Base-by-base conservation (phyloP, 2,329 filamentous ascomycete species). In the Hawksworthiomyces lignivorus region DNA sequence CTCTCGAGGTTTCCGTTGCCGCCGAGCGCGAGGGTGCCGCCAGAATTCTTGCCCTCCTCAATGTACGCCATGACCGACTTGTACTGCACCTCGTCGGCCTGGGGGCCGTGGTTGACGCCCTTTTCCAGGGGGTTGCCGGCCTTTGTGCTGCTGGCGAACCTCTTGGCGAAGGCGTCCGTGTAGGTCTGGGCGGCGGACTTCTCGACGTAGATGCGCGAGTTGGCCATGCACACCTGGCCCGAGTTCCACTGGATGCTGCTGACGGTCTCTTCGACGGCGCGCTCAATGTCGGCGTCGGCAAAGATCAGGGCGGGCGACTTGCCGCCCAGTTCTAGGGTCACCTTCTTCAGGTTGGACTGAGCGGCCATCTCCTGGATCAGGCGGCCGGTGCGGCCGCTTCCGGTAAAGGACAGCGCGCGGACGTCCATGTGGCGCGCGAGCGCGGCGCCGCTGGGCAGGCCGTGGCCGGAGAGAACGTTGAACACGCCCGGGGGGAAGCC, bases 401-500 rank as follows among this genome's bases (percentile, higher is more conserved):
- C 76, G 43, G 76, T 80, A 60, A 80, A 80, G 46, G 73, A 73
- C 48, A 80, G 64, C 64, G 78, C 78, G 63, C 79, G 74, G 48
- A 80, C 62, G 31, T 52, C 50, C 48, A 49, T 50, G 44, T 54
- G 52, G 5, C 45, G 36, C 8, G 52, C 24, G 14, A 54, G 44
- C 4, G 43, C 28, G 18, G 49, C 46, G 22, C 52, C 52, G 20
- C 45, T 48, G 26, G 47, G 44, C 36, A 31, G 24, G 36, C 80
- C 80, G 49, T 77, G 69, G 4, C 81, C 81, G 45, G 81, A 82
- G 37, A 84, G 51, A 43, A 85, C 69, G 57, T 84, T 84, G 50
- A 84, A 62, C 12, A 85, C 80, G 39, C 81, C 81, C 2, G 80
- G 72, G 10, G 81, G 81, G 57, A 84, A 84, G 1, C 81, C 81